A percentile compares a stretch with the other conserved stretches of the same genome.
These are phyloP conservation scores for Candida caryicola DNA, from an alignment of 805 yeast genomes.

Conservation along the genomic window DNA sequence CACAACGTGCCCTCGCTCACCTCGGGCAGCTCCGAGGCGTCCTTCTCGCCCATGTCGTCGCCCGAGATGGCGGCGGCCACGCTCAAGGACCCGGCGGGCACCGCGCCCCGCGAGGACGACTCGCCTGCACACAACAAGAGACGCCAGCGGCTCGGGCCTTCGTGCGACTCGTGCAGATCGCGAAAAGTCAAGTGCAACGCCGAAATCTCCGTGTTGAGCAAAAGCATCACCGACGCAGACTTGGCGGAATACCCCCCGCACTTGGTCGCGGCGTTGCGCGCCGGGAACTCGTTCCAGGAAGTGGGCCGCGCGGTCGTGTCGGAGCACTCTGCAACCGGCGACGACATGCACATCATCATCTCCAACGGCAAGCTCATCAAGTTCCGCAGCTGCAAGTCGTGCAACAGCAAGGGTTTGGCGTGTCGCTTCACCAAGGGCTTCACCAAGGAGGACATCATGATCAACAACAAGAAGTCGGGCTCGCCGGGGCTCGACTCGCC, in stretches of 20 bases:
- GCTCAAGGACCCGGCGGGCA: background rate
- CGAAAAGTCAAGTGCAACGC: slow-evolving; percentile 77
- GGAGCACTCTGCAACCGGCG: background rate
- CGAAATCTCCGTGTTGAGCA: slow-evolving; percentile 44
- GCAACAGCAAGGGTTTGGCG: slow-evolving; percentile 41
- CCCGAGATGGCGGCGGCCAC: slow-evolving; percentile 11
- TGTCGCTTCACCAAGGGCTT: slow-evolving; percentile 65
- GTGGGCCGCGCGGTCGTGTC: slow-evolving; percentile 5
- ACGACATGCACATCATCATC: slow-evolving; percentile 14
- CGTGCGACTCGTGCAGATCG: slow-evolving; percentile 67
- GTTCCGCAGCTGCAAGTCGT: slow-evolving; percentile 55
- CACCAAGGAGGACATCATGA: slow-evolving; percentile 57
- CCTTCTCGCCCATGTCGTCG: slow-evolving; percentile 18
- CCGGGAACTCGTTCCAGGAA: slow-evolving; percentile 16
- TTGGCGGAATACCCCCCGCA: slow-evolving; percentile 3
- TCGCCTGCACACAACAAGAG: slow-evolving; percentile 23
- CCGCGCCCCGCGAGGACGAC: slow-evolving; percentile 2
- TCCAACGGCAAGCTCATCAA: slow-evolving; percentile 40
- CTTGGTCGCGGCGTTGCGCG: slow-evolving; percentile 10
- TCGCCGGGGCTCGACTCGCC: slow-evolving; percentile 2
- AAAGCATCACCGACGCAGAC: slow-evolving; percentile 8
- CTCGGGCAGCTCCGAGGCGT: slow-evolving; percentile 13
- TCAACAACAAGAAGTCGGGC: slow-evolving; percentile 26
- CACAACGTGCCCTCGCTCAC: slow-evolving; percentile 9
- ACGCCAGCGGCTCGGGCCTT: slow-evolving; percentile 71